Percentiles rank a stretch among this genome's conserved stretches.
phyloP scores from a whole-genome alignment of 208 protist species.

The Angomonas deanei region DNA sequence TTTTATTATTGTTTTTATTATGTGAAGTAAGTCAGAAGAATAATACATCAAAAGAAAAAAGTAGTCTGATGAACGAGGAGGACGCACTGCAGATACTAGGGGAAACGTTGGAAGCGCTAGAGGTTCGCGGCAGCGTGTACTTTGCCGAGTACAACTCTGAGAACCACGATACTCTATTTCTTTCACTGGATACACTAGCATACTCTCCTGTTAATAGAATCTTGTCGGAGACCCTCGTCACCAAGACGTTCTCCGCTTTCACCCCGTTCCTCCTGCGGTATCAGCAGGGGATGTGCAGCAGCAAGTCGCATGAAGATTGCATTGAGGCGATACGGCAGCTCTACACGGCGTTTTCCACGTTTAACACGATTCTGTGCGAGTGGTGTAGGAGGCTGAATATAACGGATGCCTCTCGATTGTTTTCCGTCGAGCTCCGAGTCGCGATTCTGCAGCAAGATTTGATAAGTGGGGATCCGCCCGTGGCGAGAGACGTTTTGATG shows the following conservation, averaged over 20 bases:
- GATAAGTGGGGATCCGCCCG: conserved; percentile 49
- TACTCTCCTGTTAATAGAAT: background rate
- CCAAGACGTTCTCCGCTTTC: conserved; percentile 15
- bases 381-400: conserved; percentile 46
- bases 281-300: conserved; percentile 7
- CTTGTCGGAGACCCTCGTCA: conserved; percentile 15
- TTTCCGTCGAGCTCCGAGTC: conserved; percentile 52
- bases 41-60: too few species aligned
- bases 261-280: conserved; percentile 14
- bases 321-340: conserved; percentile 29
- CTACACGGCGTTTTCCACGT: conserved; percentile 20
- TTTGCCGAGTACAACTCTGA: background rate
- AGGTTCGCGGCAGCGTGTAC: background rate
- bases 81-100: background rate
- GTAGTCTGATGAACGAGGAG: too few species aligned
- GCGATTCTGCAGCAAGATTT: conserved; percentile 58
- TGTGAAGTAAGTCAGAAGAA: conserved; percentile 1
- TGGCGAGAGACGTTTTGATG: conserved; percentile 36
- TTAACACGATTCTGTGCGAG: conserved; percentile 24
- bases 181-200: background rate
- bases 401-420: conserved; percentile 17
- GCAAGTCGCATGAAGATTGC: background rate
- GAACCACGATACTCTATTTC: background rate
- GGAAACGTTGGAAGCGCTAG: background rate
- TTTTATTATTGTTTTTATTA: conserved; percentile 6